Evolutionary conservation across 2,329 filamentous ascomycete genomes (phyloP).

Genomic region (Diaporthe vexans): DNA sequence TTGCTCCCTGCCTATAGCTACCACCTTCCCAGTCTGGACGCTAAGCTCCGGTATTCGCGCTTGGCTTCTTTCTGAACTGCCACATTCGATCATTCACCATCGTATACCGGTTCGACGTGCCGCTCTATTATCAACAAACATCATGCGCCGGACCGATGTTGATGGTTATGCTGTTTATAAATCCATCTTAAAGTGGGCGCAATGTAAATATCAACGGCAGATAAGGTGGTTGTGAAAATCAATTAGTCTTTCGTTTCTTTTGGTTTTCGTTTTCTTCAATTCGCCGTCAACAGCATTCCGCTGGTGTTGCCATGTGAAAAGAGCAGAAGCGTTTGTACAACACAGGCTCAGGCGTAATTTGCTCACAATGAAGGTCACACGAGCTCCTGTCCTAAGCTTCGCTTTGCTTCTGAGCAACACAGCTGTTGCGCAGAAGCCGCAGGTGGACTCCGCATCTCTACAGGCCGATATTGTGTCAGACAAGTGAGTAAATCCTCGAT

Average conservation of each 20-base stretch:
- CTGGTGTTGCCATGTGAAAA: not conserved
- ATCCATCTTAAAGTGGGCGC: not conserved
- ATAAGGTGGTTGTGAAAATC: not conserved
- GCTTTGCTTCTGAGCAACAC: not conserved
- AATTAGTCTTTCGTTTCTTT: not conserved
- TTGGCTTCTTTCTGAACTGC: conserved; percentile 28
- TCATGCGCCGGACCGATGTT: not conserved
- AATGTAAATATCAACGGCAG: not conserved
- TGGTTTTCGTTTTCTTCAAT: no score
- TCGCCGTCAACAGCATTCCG: not conserved
- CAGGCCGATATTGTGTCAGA: conserved; percentile 8
- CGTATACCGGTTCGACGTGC: conserved; percentile 17
- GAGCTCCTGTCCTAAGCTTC: not conserved
- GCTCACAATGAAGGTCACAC: not conserved
- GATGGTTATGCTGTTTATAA: not conserved
- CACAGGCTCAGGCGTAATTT: not conserved
- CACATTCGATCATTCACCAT: conserved; percentile 24
- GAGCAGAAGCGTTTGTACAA: no score
- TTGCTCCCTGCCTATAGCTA: conserved; percentile 15
- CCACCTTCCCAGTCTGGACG: conserved; percentile 27
- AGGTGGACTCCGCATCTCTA: conserved; percentile 12
- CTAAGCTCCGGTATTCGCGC: conserved; percentile 27
- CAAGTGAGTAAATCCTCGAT: conserved; percentile 2
- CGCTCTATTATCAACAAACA: not conserved
- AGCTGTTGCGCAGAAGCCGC: not conserved